phyloP scores from a whole-genome alignment of 345 rosid species.

The Bretschneidera sinensis region DNA sequence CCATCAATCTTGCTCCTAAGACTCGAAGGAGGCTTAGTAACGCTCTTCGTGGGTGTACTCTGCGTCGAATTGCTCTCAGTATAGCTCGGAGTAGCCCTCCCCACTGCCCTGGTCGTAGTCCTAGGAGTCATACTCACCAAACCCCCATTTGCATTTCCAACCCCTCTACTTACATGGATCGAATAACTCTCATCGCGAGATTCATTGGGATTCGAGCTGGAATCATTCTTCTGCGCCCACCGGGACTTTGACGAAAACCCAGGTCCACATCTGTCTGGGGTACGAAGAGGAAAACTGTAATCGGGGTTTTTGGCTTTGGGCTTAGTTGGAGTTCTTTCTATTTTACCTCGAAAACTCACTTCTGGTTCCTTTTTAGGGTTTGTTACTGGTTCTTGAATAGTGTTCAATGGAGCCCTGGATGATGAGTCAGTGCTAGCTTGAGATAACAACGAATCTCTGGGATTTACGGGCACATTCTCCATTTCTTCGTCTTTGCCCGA shows the following conservation, averaged over 20 bases:
- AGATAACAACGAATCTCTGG: slow-evolving; percentile 40
- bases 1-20: slow-evolving; percentile 55
- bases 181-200: slow-evolving; percentile 18
- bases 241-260: slow-evolving; percentile 35
- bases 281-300: slow-evolving; percentile 51
- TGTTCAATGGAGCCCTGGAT: slow-evolving; percentile 58
- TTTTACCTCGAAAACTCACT: slow-evolving; percentile 24
- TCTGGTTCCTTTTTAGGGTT: slow-evolving; percentile 40
- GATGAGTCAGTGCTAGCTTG: slow-evolving; percentile 42
- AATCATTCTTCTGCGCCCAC: slow-evolving; percentile 60
- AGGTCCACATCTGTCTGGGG: slow-evolving; percentile 64
- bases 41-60: slow-evolving; percentile 85
- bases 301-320: slow-evolving; percentile 43
- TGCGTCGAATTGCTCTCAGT: slow-evolving; percentile 71
- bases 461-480: slow-evolving; percentile 68
- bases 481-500: slow-evolving; percentile 54
- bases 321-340: slow-evolving; percentile 70
- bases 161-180: slow-evolving; percentile 5
- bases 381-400: slow-evolving; percentile 45
- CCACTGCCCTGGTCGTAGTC: slow-evolving; percentile 34
- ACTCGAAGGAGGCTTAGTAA: slow-evolving; percentile 76
- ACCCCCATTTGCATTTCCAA: slow-evolving; percentile 17
- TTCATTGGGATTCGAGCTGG: slow-evolving; percentile 9
- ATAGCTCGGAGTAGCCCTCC: slow-evolving; percentile 36
- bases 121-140: slow-evolving; percentile 48